Base-by-base conservation (phyloP, 139 green algal species). In the Auxenochlorella pyrenoidosa region DNA sequence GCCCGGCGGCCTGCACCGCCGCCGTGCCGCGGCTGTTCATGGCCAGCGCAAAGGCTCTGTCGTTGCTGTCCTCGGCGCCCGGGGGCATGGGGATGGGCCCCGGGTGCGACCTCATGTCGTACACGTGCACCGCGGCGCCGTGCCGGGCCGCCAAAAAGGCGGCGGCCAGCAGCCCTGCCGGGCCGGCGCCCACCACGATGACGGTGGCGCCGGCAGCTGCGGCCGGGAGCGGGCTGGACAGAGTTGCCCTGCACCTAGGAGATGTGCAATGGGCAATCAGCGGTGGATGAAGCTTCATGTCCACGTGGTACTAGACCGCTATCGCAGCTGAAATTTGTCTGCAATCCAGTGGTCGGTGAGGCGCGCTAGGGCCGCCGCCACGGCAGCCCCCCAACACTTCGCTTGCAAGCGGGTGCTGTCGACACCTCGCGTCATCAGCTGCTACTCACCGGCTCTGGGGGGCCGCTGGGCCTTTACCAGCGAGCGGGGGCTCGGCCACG, bases 111-210 rank as follows among this genome's bases (percentile, higher is more conserved):
- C 77, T 30, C 77, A 30, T 70, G 51, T 83, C 77, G 13, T 34
- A 83, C 12, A 83, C 77, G 2, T n/a, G 18, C 78, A 83, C 78
- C 32, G 13, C 1, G 78, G 51, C 70, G 54, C 54, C 78, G 44
- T 83, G 77, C 32, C 5, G 13, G 13, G 3, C 22, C 5, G 78
- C 51, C n/a, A 83, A 54, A 54, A 72, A 71, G 34, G 60, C 44
- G 15, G 78, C 78, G 2, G 78, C 78, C 3, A 83, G 78, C 78
- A 83, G 78, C 47, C 78, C 78, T 3, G 51, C 78, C 16, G 51
- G 51, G 8, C 78, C 78, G 12, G 78, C 78, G 5, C 78, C 78
- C 34, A 72, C 78, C 19, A 83, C 78, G 34, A 83, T 54, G 8
- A 83, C 78, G 13, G 75, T 47, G 30, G 44, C 44, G 44, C 75